Conservation (phyloP, 345 rosid species). For the Acer yangbiense region DNA sequence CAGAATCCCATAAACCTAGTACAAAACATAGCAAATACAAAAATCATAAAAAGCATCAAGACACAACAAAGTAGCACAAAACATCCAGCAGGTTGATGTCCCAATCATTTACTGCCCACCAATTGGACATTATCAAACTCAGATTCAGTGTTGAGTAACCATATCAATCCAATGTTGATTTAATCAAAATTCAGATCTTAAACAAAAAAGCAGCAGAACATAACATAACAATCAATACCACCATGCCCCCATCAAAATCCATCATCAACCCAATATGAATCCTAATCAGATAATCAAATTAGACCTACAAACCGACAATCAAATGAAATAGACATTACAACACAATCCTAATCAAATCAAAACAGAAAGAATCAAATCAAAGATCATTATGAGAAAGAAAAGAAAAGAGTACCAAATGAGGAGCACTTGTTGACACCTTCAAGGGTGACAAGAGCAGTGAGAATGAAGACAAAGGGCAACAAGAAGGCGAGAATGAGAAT, state of each 20-base stretch:
- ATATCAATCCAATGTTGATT: conserved; percentile 11
- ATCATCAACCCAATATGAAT: background rate
- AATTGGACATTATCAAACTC: background rate
- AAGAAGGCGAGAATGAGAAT: conserved; percentile 94
- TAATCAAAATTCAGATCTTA: conserved; percentile 16
- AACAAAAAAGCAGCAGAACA: background rate
- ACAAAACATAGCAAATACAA: background rate
- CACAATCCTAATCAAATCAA: background rate
- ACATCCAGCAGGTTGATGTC: background rate
- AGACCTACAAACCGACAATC: background rate
- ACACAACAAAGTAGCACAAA: background rate
- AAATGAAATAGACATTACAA: background rate
- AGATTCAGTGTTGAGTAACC: conserved; percentile 18
- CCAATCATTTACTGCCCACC: background rate
- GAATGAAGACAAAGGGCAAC: conserved; percentile 98
- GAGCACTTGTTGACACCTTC: conserved; percentile 99
- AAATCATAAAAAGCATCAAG: background rate
- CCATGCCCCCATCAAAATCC: conserved; percentile 9
- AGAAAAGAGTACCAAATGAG: conserved; percentile 68
- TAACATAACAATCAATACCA: background rate
- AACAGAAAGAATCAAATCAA: conserved; percentile 8
- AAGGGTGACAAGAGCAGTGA: conserved; percentile 97
- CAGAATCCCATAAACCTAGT: background rate
- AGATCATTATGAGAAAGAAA: conserved; percentile 21
- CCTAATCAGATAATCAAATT: conserved; percentile 17